These are phyloP conservation scores for Paracoccidioides lutzii DNA, from an alignment of 2,329 filamentous ascomycete species.

Conservation along the genomic window DNA sequence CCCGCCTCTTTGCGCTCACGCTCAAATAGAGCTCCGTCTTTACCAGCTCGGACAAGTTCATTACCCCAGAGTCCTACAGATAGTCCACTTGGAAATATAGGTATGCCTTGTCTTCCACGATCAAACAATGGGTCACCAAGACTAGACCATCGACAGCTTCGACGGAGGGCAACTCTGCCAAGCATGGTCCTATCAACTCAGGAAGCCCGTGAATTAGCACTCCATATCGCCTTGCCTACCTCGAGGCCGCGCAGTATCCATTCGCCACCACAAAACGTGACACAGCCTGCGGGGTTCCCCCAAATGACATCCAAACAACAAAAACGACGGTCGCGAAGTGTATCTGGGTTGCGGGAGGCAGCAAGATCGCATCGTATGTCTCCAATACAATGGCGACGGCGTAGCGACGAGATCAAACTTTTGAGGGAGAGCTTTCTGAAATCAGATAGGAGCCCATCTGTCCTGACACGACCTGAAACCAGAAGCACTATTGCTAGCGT, in stretches of 20 bases:
- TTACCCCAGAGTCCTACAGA: background rate
- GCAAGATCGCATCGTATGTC: slow-evolving; percentile 26
- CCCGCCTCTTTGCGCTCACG: slow-evolving; percentile 14
- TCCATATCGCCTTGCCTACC: slow-evolving; percentile 9
- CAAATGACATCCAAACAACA: slow-evolving; percentile 10
- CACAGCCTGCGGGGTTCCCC: background rate
- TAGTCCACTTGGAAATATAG: background rate
- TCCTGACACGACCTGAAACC: slow-evolving; percentile 8
- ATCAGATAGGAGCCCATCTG: slow-evolving; percentile 12
- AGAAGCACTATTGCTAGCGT: slow-evolving; percentile 3
- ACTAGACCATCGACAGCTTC: slow-evolving; percentile 10
- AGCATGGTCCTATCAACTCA: slow-evolving; percentile 33
- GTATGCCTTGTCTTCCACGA: background rate
- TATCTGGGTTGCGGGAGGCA: slow-evolving; percentile 26
- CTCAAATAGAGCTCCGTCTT: slow-evolving; percentile 6
- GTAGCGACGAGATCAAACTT: slow-evolving; percentile 28
- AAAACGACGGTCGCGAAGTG: slow-evolving; percentile 35
- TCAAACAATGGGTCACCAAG: background rate
- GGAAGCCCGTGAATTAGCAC: slow-evolving; percentile 19
- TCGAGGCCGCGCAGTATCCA: slow-evolving; percentile 7
- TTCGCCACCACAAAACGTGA: background rate
- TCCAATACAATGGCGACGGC: slow-evolving; percentile 30
- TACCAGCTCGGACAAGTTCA: slow-evolving; percentile 3
- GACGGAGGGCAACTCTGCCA: slow-evolving; percentile 32
- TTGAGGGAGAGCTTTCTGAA: slow-evolving; percentile 24